Conservation (phyloP, 2,329 filamentous ascomycete species). For the Claviceps fusiformis region DNA sequence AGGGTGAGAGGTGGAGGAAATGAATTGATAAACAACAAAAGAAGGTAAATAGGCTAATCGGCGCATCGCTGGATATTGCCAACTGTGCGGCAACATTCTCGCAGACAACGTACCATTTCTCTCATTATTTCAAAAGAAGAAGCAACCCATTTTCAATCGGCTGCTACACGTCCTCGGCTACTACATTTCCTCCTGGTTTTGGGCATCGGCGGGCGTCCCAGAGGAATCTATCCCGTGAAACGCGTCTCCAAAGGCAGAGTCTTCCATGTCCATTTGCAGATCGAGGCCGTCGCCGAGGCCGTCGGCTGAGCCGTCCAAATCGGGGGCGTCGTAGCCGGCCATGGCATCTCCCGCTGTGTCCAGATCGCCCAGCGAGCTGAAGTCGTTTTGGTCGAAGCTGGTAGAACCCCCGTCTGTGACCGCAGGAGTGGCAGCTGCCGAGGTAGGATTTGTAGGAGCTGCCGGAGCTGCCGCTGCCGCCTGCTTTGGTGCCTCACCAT, state of each 20-base stretch:
- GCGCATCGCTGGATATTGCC: no score
- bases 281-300: slow-evolving; percentile 43
- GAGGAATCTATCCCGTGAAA: slow-evolving; percentile 49
- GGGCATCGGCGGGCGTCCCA: slow-evolving; percentile 23
- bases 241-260: slow-evolving; percentile 73
- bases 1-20: no score
- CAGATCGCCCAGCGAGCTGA: slow-evolving; percentile 49
- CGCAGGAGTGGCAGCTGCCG: slow-evolving; percentile 31
- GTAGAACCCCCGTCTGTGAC: slow-evolving; percentile 28
- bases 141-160: no score
- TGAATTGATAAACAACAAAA: no score
- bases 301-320: slow-evolving; percentile 29
- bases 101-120: no score
- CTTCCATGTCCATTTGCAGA: slow-evolving; percentile 56
- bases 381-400: slow-evolving; percentile 43
- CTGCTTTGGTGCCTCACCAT: slow-evolving; percentile 5
- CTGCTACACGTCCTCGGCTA: slow-evolving; percentile 15
- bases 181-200: slow-evolving; percentile 22
- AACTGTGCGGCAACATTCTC: no score
- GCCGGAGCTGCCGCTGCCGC: slow-evolving; percentile 5
- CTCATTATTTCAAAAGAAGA: no score
- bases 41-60: no score
- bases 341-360: slow-evolving; percentile 62
- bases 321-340: slow-evolving; percentile 49
- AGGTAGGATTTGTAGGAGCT: slow-evolving; percentile 22